These are phyloP conservation scores for Hypocreales sp. DNA, from an alignment of 2,329 filamentous ascomycete species.

Conservation along the genomic window DNA sequence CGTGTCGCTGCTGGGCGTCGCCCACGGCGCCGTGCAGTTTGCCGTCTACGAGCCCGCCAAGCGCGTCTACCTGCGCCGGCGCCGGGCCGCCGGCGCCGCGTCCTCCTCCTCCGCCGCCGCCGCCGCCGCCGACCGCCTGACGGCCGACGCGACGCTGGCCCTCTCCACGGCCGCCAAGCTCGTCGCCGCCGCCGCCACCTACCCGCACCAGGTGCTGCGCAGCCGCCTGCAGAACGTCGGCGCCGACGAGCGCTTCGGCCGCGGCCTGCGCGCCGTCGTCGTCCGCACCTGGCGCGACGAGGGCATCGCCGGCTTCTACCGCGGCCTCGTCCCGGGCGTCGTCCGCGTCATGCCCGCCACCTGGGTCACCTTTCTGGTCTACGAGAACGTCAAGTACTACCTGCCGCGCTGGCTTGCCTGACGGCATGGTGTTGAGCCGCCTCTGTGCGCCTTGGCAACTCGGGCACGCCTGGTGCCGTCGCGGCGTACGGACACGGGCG, in stretches of 20 bases:
- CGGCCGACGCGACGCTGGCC: slow-evolving; percentile 62
- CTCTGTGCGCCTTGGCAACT: no score
- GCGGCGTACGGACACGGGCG: neutral
- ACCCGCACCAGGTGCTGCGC: slow-evolving; percentile 87
- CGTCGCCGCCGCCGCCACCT: slow-evolving; percentile 77
- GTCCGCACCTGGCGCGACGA: slow-evolving; percentile 64
- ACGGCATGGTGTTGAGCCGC: neutral
- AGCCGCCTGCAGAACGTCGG: slow-evolving; percentile 82
- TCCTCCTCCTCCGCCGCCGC: no score
- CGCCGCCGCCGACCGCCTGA: slow-evolving; percentile 23
- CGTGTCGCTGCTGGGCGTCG: slow-evolving; percentile 72
- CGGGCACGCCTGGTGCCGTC: no score
- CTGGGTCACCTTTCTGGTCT: slow-evolving; percentile 92
- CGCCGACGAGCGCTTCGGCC: slow-evolving; percentile 57
- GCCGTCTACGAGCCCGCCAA: slow-evolving; percentile 73
- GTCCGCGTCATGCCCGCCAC: slow-evolving; percentile 84
- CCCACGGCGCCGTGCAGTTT: slow-evolving; percentile 89
- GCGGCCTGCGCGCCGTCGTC: slow-evolving; percentile 55
- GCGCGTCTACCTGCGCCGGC: slow-evolving; percentile 36
- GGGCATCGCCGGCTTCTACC: slow-evolving; percentile 75
- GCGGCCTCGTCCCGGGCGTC: slow-evolving; percentile 78
- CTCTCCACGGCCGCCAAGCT: slow-evolving; percentile 73
- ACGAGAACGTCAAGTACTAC: slow-evolving; percentile 79
- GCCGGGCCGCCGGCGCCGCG: slow-evolving; percentile 5
- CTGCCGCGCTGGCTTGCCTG: slow-evolving; percentile 29